These are phyloP conservation scores for Monosporascus sp. DNA, from an alignment of 2,329 filamentous ascomycete species.

Conservation along the genomic window DNA sequence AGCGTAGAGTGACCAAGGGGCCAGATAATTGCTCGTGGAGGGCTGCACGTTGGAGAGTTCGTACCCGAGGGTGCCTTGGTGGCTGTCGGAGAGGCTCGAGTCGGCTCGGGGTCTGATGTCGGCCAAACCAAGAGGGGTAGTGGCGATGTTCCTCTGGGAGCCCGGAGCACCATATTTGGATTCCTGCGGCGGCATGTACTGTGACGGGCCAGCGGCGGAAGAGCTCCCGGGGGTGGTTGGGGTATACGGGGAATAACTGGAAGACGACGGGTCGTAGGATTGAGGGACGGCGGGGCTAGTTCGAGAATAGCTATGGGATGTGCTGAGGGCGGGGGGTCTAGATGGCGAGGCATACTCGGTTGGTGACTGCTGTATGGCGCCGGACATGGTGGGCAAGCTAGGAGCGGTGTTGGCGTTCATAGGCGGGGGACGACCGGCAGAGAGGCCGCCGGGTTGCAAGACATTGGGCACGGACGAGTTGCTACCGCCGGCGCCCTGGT, in stretches of 20 bases:
- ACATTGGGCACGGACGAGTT: constrained; percentile 50
- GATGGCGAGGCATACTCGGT: constrained; percentile 45
- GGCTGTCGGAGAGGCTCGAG: constrained; percentile 69
- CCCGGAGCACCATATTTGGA: constrained; percentile 52
- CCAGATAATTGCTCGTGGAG: constrained; percentile 85
- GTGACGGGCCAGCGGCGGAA: constrained; percentile 42
- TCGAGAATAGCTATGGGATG: constrained; percentile 73
- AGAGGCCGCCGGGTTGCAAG: constrained; percentile 50
- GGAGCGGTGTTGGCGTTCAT: constrained; percentile 41
- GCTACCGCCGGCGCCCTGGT: constrained; percentile 28
- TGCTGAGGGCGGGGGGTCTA: constrained; percentile 59
- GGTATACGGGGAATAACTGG: constrained; percentile 52
- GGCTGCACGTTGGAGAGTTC: constrained; percentile 61
- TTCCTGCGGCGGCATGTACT: constrained; percentile 58
- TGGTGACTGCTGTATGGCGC: constrained; percentile 33
- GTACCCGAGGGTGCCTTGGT: constrained; percentile 56
- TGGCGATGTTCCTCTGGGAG: constrained; percentile 62
- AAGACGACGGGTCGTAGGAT: constrained; percentile 46
- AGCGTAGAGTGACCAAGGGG: constrained; percentile 92
- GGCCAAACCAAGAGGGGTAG: constrained; percentile 83
- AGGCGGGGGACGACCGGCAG: constrained; percentile 27
- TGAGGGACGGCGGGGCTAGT: constrained; percentile 66
- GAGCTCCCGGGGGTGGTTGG: constrained; percentile 59
- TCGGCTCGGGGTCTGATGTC: constrained; percentile 88
- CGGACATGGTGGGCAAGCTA: constrained; percentile 42